A percentile compares a stretch with the other conserved stretches of the same genome.
phyloP scores from a whole-genome alignment of 2,329 filamentous ascomycete species.

The Scleromitrula shiraiana region DNA sequence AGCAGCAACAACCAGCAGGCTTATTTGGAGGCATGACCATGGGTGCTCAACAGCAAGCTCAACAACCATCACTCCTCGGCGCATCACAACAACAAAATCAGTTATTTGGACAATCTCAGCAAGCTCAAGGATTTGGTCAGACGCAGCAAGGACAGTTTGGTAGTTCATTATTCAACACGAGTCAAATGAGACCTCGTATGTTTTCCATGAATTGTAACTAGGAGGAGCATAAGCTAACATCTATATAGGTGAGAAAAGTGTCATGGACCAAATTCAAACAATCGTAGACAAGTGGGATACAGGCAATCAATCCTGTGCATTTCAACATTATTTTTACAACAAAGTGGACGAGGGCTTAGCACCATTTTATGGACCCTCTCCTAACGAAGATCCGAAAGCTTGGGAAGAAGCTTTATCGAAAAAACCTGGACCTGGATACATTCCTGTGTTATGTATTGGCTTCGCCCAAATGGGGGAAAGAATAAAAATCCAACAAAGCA shows the following conservation, averaged over 20 bases:
- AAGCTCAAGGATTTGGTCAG: slow-evolving; percentile 9
- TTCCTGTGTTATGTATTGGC: slow-evolving; percentile 68
- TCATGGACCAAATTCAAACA: slow-evolving; percentile 64
- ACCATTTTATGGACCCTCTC: slow-evolving; percentile 66
- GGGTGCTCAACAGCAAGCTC: slow-evolving; percentile 10
- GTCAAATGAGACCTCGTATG: slow-evolving; percentile 25
- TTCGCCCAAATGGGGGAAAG: slow-evolving; percentile 66
- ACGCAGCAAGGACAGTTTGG: slow-evolving; percentile 18
- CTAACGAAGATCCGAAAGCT: slow-evolving; percentile 64
- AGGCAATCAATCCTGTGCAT: slow-evolving; percentile 57
- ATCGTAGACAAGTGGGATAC: slow-evolving; percentile 71
- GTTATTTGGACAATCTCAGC: slow-evolving; percentile 14
- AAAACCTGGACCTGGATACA: slow-evolving; percentile 67
- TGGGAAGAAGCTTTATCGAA: slow-evolving; percentile 80
- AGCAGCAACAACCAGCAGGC: slow-evolving; percentile 7
- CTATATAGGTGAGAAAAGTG: slow-evolving; percentile 56
- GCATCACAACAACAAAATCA: slow-evolving; percentile 10
- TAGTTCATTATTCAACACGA: slow-evolving; percentile 27
- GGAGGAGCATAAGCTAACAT: slow-evolving; percentile 15
- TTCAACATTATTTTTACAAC: slow-evolving; percentile 85
- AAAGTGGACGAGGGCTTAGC: slow-evolving; percentile 65
- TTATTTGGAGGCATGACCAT: slow-evolving; percentile 7
- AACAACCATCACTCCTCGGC: slow-evolving; percentile 10
- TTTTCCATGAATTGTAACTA: neutral
- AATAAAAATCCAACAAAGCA: slow-evolving; percentile 62